A percentile compares a stretch with the other conserved stretches of the same genome.
Evolutionary conservation across 2,329 filamentous ascomycete genomes (phyloP).

Genomic region (Plenodomus biglobosus): DNA sequence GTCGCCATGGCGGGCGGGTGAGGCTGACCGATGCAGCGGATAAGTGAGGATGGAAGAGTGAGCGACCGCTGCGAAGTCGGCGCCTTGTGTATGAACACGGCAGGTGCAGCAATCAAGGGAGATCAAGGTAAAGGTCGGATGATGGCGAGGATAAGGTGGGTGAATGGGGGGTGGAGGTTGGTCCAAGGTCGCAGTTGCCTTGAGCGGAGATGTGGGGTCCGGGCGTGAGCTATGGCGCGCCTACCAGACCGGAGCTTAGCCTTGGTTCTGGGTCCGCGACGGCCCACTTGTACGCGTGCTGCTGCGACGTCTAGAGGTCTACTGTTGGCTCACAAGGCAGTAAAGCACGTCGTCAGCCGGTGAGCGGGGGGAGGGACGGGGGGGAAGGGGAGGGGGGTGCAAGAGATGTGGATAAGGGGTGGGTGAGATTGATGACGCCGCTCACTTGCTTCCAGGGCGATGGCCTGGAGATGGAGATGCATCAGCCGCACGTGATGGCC

Average conservation of each 20-base stretch:
- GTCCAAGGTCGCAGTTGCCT: background rate
- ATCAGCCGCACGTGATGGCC: conserved; percentile 2
- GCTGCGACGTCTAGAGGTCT: no score
- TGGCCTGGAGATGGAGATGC: no score
- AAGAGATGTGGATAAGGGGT: no score
- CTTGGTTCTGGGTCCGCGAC: no score
- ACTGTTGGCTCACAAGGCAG: background rate
- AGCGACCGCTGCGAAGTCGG: background rate
- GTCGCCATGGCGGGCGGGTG: conserved; percentile 43
- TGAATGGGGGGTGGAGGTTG: background rate
- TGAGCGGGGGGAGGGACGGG: background rate
- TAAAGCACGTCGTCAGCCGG: background rate
- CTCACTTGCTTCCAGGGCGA: background rate
- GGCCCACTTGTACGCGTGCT: no score
- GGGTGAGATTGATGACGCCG: background rate
- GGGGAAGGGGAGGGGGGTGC: no score
- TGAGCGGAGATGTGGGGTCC: background rate
- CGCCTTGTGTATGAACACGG: background rate
- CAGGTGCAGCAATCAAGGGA: background rate
- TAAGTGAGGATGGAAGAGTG: conserved; percentile 6
- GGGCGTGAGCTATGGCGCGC: background rate
- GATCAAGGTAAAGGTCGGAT: background rate
- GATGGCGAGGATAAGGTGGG: background rate
- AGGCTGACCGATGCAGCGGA: conserved; percentile 29
- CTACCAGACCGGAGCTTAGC: background rate